These are phyloP conservation scores for Kluyveromyces sp. DNA, from an alignment of 1,139 yeast species.

Conservation along the genomic window DNA sequence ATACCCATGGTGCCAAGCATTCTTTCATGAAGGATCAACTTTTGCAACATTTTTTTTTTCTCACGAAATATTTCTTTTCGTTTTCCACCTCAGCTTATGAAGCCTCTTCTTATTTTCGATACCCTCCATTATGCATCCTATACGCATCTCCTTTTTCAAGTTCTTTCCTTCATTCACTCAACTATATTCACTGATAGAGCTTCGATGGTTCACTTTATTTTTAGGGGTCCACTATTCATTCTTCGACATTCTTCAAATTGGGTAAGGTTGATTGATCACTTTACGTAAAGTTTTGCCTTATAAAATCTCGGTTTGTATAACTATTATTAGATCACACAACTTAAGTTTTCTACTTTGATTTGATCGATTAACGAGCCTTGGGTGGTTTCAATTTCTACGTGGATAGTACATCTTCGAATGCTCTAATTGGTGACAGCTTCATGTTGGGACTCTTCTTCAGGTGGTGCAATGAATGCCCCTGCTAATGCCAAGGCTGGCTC, in stretches of 20 bases:
- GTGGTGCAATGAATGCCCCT: conserved; percentile 72
- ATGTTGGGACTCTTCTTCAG: conserved; percentile 40
- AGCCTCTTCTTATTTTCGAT: background rate
- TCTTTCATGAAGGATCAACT: background rate
- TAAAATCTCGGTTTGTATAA: background rate
- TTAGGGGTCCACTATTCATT: background rate
- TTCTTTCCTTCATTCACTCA: background rate
- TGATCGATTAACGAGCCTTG: background rate
- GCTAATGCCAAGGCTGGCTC: conserved; percentile 84
- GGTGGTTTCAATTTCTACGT: background rate
- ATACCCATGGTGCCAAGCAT: background rate
- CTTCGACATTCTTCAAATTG: no score
- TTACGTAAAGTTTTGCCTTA: background rate
- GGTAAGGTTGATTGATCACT: background rate
- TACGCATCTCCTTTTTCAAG: background rate
- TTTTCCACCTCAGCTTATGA: background rate
- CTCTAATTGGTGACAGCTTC: conserved; percentile 9
- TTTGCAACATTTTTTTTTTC: background rate
- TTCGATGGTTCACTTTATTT: background rate
- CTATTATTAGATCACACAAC: background rate
- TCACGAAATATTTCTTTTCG: background rate
- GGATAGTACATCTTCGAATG: no score
- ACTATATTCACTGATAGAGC: background rate
- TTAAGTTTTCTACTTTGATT: background rate
- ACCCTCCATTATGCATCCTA: background rate